phyloP scores from a whole-genome alignment of 1,284 basidiomycete genomes.

The Ceratobasidium sp. region DNA sequence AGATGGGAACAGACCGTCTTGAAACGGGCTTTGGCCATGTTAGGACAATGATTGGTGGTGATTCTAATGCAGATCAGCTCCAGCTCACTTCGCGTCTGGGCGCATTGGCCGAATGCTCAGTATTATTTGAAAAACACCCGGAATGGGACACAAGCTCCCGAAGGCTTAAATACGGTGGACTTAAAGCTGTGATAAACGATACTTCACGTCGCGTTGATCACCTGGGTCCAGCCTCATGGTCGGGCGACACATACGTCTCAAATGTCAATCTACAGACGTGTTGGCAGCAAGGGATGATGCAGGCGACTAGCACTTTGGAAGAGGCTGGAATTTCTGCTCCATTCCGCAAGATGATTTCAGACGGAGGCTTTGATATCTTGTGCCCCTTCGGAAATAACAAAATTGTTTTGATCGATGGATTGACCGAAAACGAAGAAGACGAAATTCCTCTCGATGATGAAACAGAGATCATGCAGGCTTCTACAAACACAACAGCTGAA shows the following conservation, averaged over 20 bases:
- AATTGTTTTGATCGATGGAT: too few species aligned
- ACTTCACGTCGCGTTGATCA: conserved; percentile 51
- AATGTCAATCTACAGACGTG: conserved; percentile 51
- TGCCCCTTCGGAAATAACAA: background rate
- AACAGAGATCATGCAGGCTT: too few species aligned
- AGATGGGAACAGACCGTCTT: conserved; percentile 40
- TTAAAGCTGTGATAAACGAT: too few species aligned
- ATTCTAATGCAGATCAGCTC: conserved; percentile 53
- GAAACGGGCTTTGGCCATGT: conserved; percentile 52
- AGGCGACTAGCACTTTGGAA: background rate
- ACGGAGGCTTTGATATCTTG: background rate
- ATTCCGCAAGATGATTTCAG: background rate
- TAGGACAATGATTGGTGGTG: conserved; percentile 51
- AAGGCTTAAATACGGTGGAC: conserved; percentile 48
- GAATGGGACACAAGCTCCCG: conserved; percentile 55
- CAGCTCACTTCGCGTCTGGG: conserved; percentile 52
- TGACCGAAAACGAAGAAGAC: too few species aligned
- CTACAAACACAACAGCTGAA: too few species aligned
- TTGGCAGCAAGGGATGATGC: conserved; percentile 50
- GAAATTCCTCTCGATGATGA: too few species aligned
- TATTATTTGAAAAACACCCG: conserved; percentile 54
- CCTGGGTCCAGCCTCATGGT: conserved; percentile 52
- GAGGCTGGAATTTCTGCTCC: background rate
- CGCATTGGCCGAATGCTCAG: conserved; percentile 52
- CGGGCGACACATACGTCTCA: conserved; percentile 50